Conservation (phyloP, 2,329 filamentous ascomycete species). For the Elsinoe necatrix region DNA sequence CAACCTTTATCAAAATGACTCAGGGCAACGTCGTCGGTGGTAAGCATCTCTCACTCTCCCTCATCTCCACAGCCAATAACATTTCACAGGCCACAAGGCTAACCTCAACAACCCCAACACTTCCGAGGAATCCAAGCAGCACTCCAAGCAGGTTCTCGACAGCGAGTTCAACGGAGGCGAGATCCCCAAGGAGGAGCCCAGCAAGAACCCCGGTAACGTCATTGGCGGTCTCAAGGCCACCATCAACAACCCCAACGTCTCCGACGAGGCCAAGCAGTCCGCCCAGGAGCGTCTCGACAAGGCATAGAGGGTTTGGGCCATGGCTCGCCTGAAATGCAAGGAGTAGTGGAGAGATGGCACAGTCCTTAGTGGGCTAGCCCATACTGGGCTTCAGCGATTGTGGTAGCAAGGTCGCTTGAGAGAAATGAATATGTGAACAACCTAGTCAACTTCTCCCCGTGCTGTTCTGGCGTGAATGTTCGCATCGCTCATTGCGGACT, state of each 20-base stretch:
- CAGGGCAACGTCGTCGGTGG: slow-evolving; percentile 16
- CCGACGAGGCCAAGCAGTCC: slow-evolving; percentile 48
- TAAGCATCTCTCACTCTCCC: not conserved
- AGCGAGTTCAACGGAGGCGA: slow-evolving; percentile 36
- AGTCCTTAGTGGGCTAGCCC: not conserved
- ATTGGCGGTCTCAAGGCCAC: slow-evolving; percentile 31
- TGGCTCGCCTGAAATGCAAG: not conserved
- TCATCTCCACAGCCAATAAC: not conserved
- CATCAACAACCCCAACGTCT: slow-evolving; percentile 49
- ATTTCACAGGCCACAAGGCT: slow-evolving; percentile 43
- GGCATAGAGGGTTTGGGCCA: not conserved
- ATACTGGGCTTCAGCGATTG: not conserved
- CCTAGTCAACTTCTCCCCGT: not conserved
- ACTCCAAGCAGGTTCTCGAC: slow-evolving; percentile 46
- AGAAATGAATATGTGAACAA: slow-evolving; percentile 7
- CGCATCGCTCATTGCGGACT: too few relatives aligned
- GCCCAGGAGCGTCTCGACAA: slow-evolving; percentile 45
- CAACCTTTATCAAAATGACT: slow-evolving; percentile 14
- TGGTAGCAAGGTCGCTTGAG: not conserved
- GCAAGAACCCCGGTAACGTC: slow-evolving; percentile 51
- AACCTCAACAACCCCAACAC: slow-evolving; percentile 31
- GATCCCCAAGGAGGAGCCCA: slow-evolving; percentile 22
- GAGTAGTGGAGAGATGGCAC: not conserved
- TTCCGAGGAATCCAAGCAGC: slow-evolving; percentile 48
- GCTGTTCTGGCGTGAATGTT: too few relatives aligned